A percentile compares a stretch with the other conserved stretches of the same genome.
phyloP scores from a whole-genome alignment of 2,329 filamentous ascomycete species.

The Achaetomium macrosporum region DNA sequence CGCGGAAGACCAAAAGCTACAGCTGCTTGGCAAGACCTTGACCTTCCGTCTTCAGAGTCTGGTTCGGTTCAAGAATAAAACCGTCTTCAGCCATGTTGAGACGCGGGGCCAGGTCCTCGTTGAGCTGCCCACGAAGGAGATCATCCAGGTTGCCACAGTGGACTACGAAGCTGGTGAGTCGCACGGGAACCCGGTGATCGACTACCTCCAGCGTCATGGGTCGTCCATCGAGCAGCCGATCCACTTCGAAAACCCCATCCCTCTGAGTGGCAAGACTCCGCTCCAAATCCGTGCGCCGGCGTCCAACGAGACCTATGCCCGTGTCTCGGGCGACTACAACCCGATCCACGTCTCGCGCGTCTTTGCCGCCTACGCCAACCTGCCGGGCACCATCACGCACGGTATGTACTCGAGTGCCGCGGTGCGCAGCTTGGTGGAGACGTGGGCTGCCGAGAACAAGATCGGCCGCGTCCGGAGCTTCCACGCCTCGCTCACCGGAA shows the following conservation, averaged over 20 bases:
- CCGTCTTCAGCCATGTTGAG: constrained; percentile 83
- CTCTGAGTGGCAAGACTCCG: constrained; percentile 85
- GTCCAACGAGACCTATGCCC: constrained; percentile 96
- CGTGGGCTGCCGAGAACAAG: constrained; percentile 98
- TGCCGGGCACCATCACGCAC: constrained; percentile 96
- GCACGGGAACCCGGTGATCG: constrained; percentile 92
- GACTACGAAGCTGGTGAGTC: constrained; percentile 90
- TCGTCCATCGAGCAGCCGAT: constrained; percentile 92
- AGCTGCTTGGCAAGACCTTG: constrained; percentile 86
- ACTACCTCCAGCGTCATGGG: constrained; percentile 90
- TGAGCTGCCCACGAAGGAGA: constrained; percentile 92
- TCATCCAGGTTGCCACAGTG: constrained; percentile 95
- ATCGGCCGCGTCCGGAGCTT: constrained; percentile 95
- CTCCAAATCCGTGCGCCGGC: constrained; percentile 84
- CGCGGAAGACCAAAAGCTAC: constrained; percentile 56
- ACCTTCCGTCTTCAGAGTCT: constrained; percentile 94
- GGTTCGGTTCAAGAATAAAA: constrained; percentile 90
- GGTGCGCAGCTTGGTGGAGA: constrained; percentile 92
- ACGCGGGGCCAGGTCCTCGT: constrained; percentile 89
- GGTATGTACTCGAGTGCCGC: constrained; percentile 99
- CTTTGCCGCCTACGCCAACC: constrained; percentile 90
- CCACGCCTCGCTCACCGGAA: constrained; percentile 93
- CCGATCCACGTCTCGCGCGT: constrained; percentile 97
- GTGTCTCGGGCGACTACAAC: constrained; percentile 97
- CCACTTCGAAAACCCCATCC: constrained; percentile 95